Base-by-base conservation (phyloP, 148 eudicot species). In the Arctostaphylos glauca region DNA sequence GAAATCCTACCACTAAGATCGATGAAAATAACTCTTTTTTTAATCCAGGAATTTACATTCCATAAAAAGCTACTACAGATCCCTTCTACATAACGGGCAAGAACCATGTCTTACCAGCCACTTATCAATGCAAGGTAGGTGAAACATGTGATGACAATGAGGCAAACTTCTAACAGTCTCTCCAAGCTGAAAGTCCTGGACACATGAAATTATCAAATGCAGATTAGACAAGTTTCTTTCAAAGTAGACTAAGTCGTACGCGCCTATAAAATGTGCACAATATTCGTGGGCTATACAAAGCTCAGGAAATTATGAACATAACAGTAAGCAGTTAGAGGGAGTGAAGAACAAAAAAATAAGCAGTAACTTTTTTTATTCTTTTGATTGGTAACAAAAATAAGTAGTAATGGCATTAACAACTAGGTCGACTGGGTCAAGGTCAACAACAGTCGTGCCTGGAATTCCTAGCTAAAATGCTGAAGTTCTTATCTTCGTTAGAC, bases 71-170 rank as follows among this genome's bases (percentile, higher is more conserved):
- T 31, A 73, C 86, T 87, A 95, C 89, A 95, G 88, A 86, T 95
- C 96, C 81, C 98, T 90, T 91, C 98, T 86, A 91, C 98, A 95
- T 86, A 95, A 83, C 4, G 98, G 98, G 90, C 98, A 95, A 66
- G 98, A 95, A 47, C 91, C 95, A 50, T 94, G 98, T 86, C 94
- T 94, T 82, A 95, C 86, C 84, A 95, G 89, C 98, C 98, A 95
- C 84, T 93, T 92, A 81, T 95, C 98, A 44, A 95, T 95, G 94
- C 98, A 95, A 55, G 98, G 98, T 81, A 92, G 93, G 88, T 95
- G 98, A 88, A 95, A 95, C 91, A 94, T 88, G 84, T 95, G 98
- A 84, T 94, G 91, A 68, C 98, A 95, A 13, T 94, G 94, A 49
- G 98, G 98, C 86, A 95, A 87, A 81, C 94, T 90, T 77, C 98